Base-by-base conservation (phyloP, 345 rosid genomes). In the Euphorbia pulcherrima region DNA sequence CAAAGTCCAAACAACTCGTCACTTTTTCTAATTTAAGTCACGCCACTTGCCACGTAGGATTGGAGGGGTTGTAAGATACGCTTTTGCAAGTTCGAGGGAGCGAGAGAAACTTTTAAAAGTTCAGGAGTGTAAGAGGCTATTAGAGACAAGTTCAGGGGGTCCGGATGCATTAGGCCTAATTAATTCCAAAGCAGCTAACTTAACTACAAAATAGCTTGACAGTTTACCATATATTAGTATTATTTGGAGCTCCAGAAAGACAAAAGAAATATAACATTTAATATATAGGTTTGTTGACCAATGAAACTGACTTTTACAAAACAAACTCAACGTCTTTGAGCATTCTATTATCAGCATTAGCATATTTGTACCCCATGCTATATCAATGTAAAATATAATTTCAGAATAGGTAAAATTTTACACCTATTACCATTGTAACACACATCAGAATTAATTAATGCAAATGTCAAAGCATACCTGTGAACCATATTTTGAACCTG, bases 401-500 rank as follows among this genome's bases (percentile, higher is more conserved):
- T 44, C 63, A 44, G 30, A 57, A 51, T 20, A 9, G 24, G 56
- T 28, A 1, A 27, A 20, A 26, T 27, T 4, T 56, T 23, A 37
- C 16, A 40, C 23, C 27, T 57, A 17, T 21, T 14, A 47, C 29
- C 40, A 59, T 21, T n/a, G 41, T 8, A 27, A 51, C 58, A 39
- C 39, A 33, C 3, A 2, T 11, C 23, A 23, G 26, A 65, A 62
- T 11, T 8, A 58, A 50, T 67, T 11, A 17, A 21, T 50, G 50
- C 33, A 51, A 47, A 14, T 48, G 18, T 62, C 64, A 57, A 46
- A 50, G 29, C 63, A 74, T 75, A 89, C 99, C 96, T 94, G 99
- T 9, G 90, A 84, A 73, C 97, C 90, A 74, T 87, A 89, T 78
- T 75, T 94, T 69, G 96, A 62, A 69, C 88, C 81, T 54, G 96